Evolutionary conservation across 345 rosid genomes (phyloP), one percentile per base, ranked within the genome.

Genomic region (Luvunga scandens): DNA sequence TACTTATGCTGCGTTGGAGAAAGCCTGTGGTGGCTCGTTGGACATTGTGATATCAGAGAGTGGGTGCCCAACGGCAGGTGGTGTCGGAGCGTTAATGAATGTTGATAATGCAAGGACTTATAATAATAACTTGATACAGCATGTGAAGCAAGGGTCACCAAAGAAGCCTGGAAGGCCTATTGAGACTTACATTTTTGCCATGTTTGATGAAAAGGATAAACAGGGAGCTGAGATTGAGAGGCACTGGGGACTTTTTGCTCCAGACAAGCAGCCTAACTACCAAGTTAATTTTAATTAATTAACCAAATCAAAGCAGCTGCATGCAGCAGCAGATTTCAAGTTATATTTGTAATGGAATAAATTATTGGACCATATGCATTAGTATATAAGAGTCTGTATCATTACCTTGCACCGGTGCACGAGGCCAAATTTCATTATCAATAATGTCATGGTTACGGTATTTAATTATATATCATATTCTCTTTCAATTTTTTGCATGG

Each of bases 11-110:
- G 88, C 97, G 0, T 69, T 92, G 53, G 94, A 90, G n/a, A 92
- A 85, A 79, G 12, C 86, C 3, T 68, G 83, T 5, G 91, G 90
- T 0, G 85, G 86, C 28, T 84, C 90, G 3, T 53, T 92, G 27
- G 79, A 80, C 36, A 82, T 92, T 1, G 97, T 92, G 9, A 85
- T 90, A 16, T 87, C 94, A 0, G 94, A 92, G 80, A 86, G 82
- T 19, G 94, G 97, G 19, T 92, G 97, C 92, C 92, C 97, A 0
- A 75, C 91, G 0, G 82, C 75, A 0, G 94, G 91, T 68, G 94
- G 85, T 0, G 91, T 89, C 73, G 90, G 82, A 21, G 5, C 9
- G 5, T 87, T 77, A 9, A 75, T 93, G 0, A 78, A 60, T 21
- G n/a, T 77, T 7, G 89, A 85, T 0, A 89, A 92, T 66, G 96